Evolutionary conservation across 768 basidiomycete species (phyloP), one percentile per base, ranked within the genome.

Genomic region (Agaricus subrufescens): DNA sequence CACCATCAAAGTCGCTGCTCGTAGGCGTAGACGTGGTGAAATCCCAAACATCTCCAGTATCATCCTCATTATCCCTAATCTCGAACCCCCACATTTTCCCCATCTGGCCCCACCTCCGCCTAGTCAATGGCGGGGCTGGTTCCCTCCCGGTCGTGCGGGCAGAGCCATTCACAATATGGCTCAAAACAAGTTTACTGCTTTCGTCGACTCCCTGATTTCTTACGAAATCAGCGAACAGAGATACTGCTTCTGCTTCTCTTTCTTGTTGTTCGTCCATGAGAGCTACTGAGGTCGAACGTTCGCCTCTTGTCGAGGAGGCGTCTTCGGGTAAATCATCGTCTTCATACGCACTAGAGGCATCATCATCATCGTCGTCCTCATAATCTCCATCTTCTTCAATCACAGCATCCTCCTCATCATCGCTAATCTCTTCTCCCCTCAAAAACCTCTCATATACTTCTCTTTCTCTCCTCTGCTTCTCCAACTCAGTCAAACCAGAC

Each of bases 401-500:
- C 56, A 60, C 37, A 63, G 67, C 55, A 68, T 71, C 67, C 67
- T 70, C 69, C 8, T 69, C 69, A 19, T 77, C 77, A 25, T 75
- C 74, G 37, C 70, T 72, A 7, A 76, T 72, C 46, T 71, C 71
- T 52, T 87, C 86, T 10, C 85, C 87, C 14, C 77, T 73, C 58
- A 87, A 68, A 61, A 89, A 89, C 31, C 79, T 72, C 56, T 70
- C 67, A 65, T 87, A 88, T 1, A 78, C 56, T 38, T 75, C 74
- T 27, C 63, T 69, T 4, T 75, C 74, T 25, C 60, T 70, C 44
- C 58, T 59, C n/a, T 60, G 59, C 15, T 48, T 54, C 14, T 61
- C 60, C 29, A 53, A 60, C n/a, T 70, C 63, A n/a, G 58, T 57
- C 19, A 49, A 46, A 31, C 27, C 29, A 1, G 34, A 54, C 15